Conservation (phyloP, 148 eudicot species). For the Camellia japonica region DNA sequence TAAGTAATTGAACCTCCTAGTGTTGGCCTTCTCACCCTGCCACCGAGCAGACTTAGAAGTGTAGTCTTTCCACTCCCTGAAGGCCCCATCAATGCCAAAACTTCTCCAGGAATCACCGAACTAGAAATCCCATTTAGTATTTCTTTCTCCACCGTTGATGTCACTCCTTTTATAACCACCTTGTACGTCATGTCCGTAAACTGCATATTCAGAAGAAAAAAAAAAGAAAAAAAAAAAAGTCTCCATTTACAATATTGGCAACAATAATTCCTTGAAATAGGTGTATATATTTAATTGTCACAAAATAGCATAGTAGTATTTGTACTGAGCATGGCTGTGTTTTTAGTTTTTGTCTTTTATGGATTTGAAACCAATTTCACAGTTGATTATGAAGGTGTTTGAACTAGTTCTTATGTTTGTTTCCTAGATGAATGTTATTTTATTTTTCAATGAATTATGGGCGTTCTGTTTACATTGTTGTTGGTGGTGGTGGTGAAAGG, state of each 20-base stretch:
- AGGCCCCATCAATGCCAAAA: constrained; percentile 93
- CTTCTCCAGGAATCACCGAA: constrained; percentile 83
- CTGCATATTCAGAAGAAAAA: constrained; percentile 35
- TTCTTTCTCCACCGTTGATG: constrained; percentile 62
- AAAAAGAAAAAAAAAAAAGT: neutral
- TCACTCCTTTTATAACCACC: constrained; percentile 57
- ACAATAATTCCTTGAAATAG: neutral
- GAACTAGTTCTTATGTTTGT: too few species aligned
- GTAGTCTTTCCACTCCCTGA: constrained; percentile 97
- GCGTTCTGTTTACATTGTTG: too few species aligned
- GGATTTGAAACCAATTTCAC: too few species aligned
- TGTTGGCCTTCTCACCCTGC: too few species aligned
- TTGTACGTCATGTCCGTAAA: constrained; percentile 81
- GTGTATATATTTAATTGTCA: neutral
- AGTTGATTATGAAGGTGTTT: too few species aligned
- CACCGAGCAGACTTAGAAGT: constrained; percentile 57
- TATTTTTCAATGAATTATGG: too few species aligned
- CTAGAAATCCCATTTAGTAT: constrained; percentile 84
- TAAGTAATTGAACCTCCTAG: too few species aligned
- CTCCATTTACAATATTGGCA: neutral
- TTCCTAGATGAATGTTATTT: too few species aligned
- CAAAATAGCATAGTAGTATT: too few species aligned
- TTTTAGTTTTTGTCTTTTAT: too few species aligned
- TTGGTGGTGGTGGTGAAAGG: neutral
- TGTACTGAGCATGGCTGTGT: too few species aligned